Conservation (phyloP, 2,329 filamentous ascomycete genomes). For the Colletotrichum coccodes region DNA sequence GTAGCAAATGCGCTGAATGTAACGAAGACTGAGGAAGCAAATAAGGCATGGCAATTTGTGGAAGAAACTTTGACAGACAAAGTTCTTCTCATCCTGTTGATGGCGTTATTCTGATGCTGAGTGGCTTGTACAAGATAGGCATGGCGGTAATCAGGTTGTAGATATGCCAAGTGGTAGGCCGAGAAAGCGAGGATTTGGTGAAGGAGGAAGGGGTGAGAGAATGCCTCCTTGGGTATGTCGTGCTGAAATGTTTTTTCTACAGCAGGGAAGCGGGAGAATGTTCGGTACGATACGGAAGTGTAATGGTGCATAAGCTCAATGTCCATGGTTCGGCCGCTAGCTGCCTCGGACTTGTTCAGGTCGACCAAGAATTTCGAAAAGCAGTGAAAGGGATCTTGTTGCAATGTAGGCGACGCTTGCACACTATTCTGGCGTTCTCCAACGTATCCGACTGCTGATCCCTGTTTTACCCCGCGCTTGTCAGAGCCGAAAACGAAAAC, state of each 20-base stretch:
- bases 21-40: conserved; percentile 44
- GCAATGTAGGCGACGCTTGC: conserved; percentile 10
- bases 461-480: conserved; percentile 3
- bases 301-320: conserved; percentile 49
- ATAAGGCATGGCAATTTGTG: conserved; percentile 44
- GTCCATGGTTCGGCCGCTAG: conserved; percentile 45
- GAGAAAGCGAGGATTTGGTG: conserved; percentile 45
- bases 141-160: conserved; percentile 37
- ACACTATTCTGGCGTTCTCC: neutral
- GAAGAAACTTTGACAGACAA: conserved; percentile 38
- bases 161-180: conserved; percentile 41
- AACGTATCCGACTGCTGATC: conserved; percentile 12
- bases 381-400: conserved; percentile 30
- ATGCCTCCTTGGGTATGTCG: conserved; percentile 38
- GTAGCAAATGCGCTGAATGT: conserved; percentile 44
- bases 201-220: conserved; percentile 40
- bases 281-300: conserved; percentile 41
- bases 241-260: conserved; percentile 35
- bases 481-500: conserved; percentile 12
- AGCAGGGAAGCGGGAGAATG: conserved; percentile 37
- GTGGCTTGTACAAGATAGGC: conserved; percentile 40
- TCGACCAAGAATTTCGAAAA: conserved; percentile 36
- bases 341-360: conserved; percentile 32
- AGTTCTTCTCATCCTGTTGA: conserved; percentile 40
- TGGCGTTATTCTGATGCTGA: conserved; percentile 46